Evolutionary conservation across 257 asterid species (phyloP), one percentile per base, ranked within the genome.

Genomic region (Salvia splendens): DNA sequence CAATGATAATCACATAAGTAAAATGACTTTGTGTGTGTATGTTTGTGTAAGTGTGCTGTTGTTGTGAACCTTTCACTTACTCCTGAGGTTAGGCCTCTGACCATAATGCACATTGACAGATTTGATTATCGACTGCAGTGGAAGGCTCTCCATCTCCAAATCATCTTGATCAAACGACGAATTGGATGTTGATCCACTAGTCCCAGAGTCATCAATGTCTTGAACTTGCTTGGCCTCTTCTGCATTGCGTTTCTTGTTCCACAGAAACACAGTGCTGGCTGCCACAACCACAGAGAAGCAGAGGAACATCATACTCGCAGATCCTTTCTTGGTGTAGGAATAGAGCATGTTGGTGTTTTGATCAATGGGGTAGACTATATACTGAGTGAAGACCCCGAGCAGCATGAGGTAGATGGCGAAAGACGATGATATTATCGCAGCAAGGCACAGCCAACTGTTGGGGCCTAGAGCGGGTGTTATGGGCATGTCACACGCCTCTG

Each of bases 381-480:
- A 83, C 20, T 83, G 91, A 9, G 92, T 86, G 77, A 81, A 83
- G 24, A 84, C 3, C 4, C 96, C 99, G 12, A 87, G 61, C 24
- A 83, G 73, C 56, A 88, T 72, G 33, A 94, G 91, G 79, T 74
- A 94, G 8, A 94, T 68, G 60, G 79, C 30, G 66, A 90, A 88
- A 1, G 99, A 86, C 0, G 96, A 84, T 0, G 97, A 85, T 75
- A 93, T 93, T 28, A 94, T 91, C 0, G 87, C 91, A 0, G 91
- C 95, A 0, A 94, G 88, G 96, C 97, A 94, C 4, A 94, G 85
- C 95, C 96, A 91, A n/a, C 87, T 80, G 52, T 88, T 79, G 69
- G 80, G 89, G 65, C 99, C 97, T 36, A 91, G 69, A 12, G 84
- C 65, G 4, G 96, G 82, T 64, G 89, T 69, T 15, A 94, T 77